Conservation (phyloP, 192 early-diverging fungal genomes). For the Pilaira anomala region DNA sequence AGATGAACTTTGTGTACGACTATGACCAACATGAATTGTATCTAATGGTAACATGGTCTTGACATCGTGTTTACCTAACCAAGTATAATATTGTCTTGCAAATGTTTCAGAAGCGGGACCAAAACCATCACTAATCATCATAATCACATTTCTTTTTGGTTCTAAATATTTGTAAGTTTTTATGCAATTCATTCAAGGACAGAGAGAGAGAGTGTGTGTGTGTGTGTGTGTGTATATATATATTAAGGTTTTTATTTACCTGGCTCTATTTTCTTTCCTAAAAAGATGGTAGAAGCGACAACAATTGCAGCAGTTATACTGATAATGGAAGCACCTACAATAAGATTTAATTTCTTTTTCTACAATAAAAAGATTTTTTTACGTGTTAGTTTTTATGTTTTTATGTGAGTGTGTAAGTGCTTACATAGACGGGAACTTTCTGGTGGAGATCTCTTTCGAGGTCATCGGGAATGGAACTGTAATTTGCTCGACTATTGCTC, state of each 20-base stretch:
- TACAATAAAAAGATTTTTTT: constrained; percentile 1
- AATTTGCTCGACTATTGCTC: background rate
- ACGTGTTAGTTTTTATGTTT: background rate
- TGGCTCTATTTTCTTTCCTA: constrained; percentile 1
- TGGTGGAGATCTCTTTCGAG: background rate
- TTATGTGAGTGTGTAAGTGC: too few species aligned
- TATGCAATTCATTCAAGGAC: too few species aligned
- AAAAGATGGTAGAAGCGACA: constrained; percentile 12
- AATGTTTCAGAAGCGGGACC: constrained; percentile 56
- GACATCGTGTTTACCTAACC: background rate
- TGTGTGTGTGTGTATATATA: background rate
- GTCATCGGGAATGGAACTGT: constrained; percentile 21
- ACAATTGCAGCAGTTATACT: constrained; percentile 10
- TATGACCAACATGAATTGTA: constrained; percentile 43
- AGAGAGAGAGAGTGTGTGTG: too few species aligned
- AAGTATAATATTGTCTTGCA: constrained; percentile 43
- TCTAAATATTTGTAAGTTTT: background rate
- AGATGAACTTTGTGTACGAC: constrained; percentile 48
- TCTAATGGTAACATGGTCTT: constrained; percentile 45
- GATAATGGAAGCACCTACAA: constrained; percentile 6
- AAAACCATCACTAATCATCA: constrained; percentile 64
- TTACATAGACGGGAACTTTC: too few species aligned
- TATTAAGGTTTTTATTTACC: background rate
- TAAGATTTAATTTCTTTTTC: constrained; percentile 13
- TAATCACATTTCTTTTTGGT: constrained; percentile 42